Base-by-base conservation (phyloP, 1,284 basidiomycete genomes). In the Mycena sp. region DNA sequence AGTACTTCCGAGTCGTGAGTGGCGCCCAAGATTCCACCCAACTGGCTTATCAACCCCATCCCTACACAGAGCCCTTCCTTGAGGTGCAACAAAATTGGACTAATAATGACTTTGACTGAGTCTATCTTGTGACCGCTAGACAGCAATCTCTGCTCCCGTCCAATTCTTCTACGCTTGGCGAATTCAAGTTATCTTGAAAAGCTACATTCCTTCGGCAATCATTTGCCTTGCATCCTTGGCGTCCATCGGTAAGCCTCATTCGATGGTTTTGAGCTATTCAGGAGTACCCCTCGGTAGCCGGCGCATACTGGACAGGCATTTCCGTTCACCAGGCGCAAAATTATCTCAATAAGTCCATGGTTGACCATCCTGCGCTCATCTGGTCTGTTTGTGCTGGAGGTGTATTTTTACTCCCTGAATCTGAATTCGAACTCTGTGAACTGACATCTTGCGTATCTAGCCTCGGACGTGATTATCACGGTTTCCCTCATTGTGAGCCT, bases 81-180 rank as follows among this genome's bases (percentile, higher is more conserved):
- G 70, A 71, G n/a, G 73, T 72, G n/a, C n/a, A n/a, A n/a, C n/a
- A n/a, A n/a, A 51, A 10, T 23, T 25, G 38, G 10, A 38, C 29
- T 41, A 28, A 11, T 19, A 11, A 4, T 29, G n/a, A n/a, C 25
- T 17, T 5, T 49, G 65, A 51, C 11, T 11, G n/a, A 21, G 3
- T 11, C 16, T 3, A 69, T 66, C 59, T 63, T 21, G 64, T 58
- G 16, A 61, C 63, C 21, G 17, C 38, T n/a, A 72, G 70, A 68
- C 65, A 6, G 54, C 69, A 10, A 68, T 74, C 35, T 71, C 69
- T 12, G 69, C 69, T 3, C 72, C 72, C 1, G 70, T 71, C 9
- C 72, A 74, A 45, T 37, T 69, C 6, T 72, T 74, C 51, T 67
- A 72, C 45, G 69, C 69, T 0, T 71, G 70, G 71, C 45, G 71